Evolutionary conservation across 805 yeast genomes (phyloP), one percentile per base, ranked within the genome.

Genomic region (Hanseniaspora lindneri): DNA sequence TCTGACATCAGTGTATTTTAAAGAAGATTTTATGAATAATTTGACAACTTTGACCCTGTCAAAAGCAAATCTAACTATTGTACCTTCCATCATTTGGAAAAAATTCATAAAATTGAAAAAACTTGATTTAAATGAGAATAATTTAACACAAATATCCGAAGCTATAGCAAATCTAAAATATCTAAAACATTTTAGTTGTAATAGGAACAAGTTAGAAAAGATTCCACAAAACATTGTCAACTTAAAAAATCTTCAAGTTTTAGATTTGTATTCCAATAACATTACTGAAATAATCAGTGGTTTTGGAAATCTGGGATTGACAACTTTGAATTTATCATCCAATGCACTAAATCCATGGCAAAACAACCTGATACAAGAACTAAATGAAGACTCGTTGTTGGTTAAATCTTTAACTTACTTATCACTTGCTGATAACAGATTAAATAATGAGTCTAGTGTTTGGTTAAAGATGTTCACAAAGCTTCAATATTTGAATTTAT

Each of bases 181-280:
- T 51, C 67, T 92, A 56, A 73, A 76, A 1, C 76, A 75, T 52
- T 66, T 92, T 33, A 83, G 95, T 3, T 70, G 79, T 2, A 79
- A 76, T 47, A 77, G 78, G 47, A 92, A 92, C 60, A 83, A 83
- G 55, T 65, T 92, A 50, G 82, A 80, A 48, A 62, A 71, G 1
- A 58, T 92, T 13, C 96, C 97, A 0, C 62, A 68, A 2, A 73
- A 76, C 11, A 73, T 92, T 29, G 79, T 84, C 2, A 58, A 70
- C 14, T 69, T 88, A 49, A 63, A 69, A 3, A 72, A 75, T 27
- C 69, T 89, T 53, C 78, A 74, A 56, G 68, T 73, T 40, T 67
- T 89, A 49, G 96, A 89, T 61, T 65, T 86, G 37, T 96, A 89
- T 63, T 76, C 83, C 37, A 89, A 89, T 63, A 87, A 87, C 58